Evolutionary conservation across 176 grass and related monocot genomes (phyloP), one percentile per base, ranked within the genome.

Genomic region (Ampelocalamus luodianensis): DNA sequence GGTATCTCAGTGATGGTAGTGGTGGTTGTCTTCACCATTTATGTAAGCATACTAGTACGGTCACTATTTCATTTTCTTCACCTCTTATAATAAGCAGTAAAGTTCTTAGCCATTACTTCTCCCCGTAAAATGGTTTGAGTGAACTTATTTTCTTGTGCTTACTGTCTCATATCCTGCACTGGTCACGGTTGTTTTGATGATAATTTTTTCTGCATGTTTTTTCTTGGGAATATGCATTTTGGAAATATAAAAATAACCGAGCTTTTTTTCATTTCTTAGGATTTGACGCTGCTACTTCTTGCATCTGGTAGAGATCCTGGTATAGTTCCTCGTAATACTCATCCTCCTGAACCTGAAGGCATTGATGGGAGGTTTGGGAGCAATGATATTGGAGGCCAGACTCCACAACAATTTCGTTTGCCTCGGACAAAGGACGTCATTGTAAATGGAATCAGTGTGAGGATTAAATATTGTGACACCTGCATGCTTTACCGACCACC

Each of bases 401-500:
- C 95, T 39, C 92, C 90, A 13, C 92, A 97, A 23, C 87, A 94
- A 65, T 93, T 84, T 48, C 90, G 92, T 79, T 87, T 97, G 65
- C 92, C 95, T 80, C 88, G 88, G 49, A 91, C 87, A 45, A 97
- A 83, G 73, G 95, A 97, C 42, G 85, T 97, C 72, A 71, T 87
- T 79, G 95, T 97, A 51, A 97, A 97, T 78, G 92, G 92, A 56
- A 84, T 94, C 50, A 88, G 36, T 72, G 90, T 97, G 38, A 94
- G 84, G 81, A 84, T 94, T 38, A 97, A 97, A 50, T 97, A 97
- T 68, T 97, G 95, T 65, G 95, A 97, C 44, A 94, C 95, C 48
- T 97, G 95, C 68, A 91, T 97, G 95, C 83, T 97, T 66, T 97
- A 97, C 76, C 86, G 95, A 55, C 95, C 92, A 71, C 92, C 92